phyloP scores from a whole-genome alignment of 306 rosid species.

The Cicer pinnatifidum region DNA sequence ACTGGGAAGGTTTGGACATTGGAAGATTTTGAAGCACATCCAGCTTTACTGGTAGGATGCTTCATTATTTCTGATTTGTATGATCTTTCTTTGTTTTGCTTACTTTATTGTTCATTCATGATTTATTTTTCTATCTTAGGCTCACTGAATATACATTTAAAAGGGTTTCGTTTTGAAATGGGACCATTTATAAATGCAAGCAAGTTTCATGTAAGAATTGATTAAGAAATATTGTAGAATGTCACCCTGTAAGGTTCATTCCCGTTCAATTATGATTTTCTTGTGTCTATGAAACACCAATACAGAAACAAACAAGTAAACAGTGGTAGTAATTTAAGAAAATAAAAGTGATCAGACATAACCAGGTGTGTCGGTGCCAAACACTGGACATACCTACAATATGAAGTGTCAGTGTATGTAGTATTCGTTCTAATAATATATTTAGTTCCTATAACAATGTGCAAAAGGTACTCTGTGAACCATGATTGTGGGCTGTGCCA shows the following conservation, averaged over 20 bases:
- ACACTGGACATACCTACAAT: not conserved
- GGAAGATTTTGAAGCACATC: conserved; percentile 86
- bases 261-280: conserved; percentile 17
- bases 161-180: not conserved
- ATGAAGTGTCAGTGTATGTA: not conserved
- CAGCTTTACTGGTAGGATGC: conserved; percentile 80
- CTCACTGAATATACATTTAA: not conserved
- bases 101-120: not conserved
- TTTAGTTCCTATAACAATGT: not conserved
- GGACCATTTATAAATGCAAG: conserved; percentile 8
- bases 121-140: conserved; percentile 15
- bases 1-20: conserved; percentile 83
- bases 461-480: not conserved
- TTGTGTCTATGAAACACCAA: not conserved
- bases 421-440: conserved; percentile 7
- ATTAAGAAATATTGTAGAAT: conserved; percentile 14
- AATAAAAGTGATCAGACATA: not conserved
- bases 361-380: not conserved
- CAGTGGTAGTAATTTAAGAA: no score
- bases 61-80: not conserved
- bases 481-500: conserved; percentile 20
- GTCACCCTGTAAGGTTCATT: not conserved
- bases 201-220: conserved; percentile 8
- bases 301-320: no score
- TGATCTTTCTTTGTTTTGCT: conserved; percentile 15